Base-by-base conservation (phyloP, 345 rosid species). In the Hibiscus syriacus region DNA sequence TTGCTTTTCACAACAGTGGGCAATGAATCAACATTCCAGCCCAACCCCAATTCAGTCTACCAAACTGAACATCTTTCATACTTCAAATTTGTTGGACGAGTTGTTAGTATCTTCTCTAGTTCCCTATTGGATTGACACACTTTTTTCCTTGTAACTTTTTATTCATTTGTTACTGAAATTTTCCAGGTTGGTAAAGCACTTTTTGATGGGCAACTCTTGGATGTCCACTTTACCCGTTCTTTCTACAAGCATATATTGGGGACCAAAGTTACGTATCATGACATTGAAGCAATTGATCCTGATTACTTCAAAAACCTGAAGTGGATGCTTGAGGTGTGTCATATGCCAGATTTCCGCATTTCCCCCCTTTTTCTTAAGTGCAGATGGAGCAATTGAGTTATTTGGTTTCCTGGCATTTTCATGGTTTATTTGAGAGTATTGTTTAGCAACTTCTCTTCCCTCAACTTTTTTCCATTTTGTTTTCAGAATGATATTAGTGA, bases 11-110 rank as follows among this genome's bases (percentile, higher is more conserved):
- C 99, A 36, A 94, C 97, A 1, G 99, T 94, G 68, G 97, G 99
- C 74, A 94, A 94, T 80, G 97, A 94, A 46, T 89, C 91, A 5
- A 94, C 99, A 7, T 94, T 94, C 82, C 99, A 94, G 80, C 99
- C 99, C 38, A 94, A 94, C 71, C 97, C 97, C 66, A 94, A 94
- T 73, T 94, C 99, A 60, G 97, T 80, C 72, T 90, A 80, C 82
- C 99, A 94, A 75, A 94, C 97, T 7, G 99, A 94, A 80, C 99
- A 94, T 72, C 90, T 94, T 41, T 94, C 99, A 17, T 94, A 90
- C 83, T 94, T 94, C 87, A 94, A 94, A 75, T 94, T 94, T 81
- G 82, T 90, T 76, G 97, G 99, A 29, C 87, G 97, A 76, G 97
- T 94, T 72, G 99, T 93, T 72, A 89, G 98, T 87, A 50, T 13